phyloP scores from a whole-genome alignment of 2,329 filamentous ascomycete species.

The Polychaeton citri region DNA sequence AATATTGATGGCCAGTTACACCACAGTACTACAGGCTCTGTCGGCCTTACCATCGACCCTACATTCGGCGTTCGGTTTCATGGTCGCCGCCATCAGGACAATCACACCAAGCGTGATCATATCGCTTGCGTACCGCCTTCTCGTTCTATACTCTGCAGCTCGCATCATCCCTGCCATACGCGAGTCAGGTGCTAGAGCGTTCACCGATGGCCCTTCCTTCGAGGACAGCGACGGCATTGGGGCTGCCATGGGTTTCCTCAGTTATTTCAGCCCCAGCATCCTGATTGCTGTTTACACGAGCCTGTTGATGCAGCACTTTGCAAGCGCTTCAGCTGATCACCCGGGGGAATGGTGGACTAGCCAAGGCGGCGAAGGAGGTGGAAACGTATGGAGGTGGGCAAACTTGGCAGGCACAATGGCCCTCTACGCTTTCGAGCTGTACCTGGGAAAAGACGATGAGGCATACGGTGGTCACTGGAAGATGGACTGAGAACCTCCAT shows the following conservation, averaged over 20 bases:
- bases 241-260: conserved; percentile 67
- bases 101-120: conserved; percentile 95
- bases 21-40: conserved; percentile 72
- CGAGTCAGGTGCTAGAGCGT: conserved; percentile 67
- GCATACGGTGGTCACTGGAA: conserved; percentile 78
- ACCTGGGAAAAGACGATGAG: conserved; percentile 69
- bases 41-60: conserved; percentile 72
- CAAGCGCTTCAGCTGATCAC: conserved; percentile 49
- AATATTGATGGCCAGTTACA: conserved; percentile 97
- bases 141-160: conserved; percentile 90
- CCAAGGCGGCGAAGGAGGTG: conserved; percentile 67
- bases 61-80: conserved; percentile 70
- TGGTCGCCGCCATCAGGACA: conserved; percentile 84
- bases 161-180: conserved; percentile 90
- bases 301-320: conserved; percentile 88
- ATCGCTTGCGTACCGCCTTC: conserved; percentile 80
- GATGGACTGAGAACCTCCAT: conserved; percentile 61
- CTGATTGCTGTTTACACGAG: conserved; percentile 95
- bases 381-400: conserved; percentile 85
- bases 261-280: conserved; percentile 90
- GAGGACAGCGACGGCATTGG: conserved; percentile 72
- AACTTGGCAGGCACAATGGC: conserved; percentile 83
- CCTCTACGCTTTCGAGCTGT: conserved; percentile 80
- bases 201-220: conserved; percentile 72
- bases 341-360: conserved; percentile 66